Evolutionary conservation across 768 basidiomycete genomes (phyloP).

Genomic region (Kwoniella newhampshirensis): DNA sequence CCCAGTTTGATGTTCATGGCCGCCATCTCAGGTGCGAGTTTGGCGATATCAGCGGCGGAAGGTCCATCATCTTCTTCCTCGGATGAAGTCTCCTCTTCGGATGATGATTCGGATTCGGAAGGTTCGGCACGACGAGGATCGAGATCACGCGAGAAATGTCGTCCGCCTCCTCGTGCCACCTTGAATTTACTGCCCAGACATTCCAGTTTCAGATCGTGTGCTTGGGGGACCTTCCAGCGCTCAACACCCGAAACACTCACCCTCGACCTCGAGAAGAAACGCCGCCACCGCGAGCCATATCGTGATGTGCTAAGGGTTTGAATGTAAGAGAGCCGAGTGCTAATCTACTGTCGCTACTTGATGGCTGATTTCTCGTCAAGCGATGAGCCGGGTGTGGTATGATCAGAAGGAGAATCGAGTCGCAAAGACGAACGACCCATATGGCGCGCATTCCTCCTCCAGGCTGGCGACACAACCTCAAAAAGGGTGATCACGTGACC

Average conservation of each 20-base stretch:
- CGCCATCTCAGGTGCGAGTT: slow-evolving; percentile 46
- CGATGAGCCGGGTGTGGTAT: too few relatives aligned
- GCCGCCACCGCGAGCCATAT: slow-evolving; percentile 46
- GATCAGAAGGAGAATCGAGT: too few relatives aligned
- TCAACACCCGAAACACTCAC: slow-evolving; percentile 25
- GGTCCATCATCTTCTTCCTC: slow-evolving; percentile 55
- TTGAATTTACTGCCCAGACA: slow-evolving; percentile 65
- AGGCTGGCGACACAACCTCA: too few relatives aligned
- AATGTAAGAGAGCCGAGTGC: too few relatives aligned
- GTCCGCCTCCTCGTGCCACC: slow-evolving; percentile 81
- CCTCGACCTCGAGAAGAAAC: slow-evolving; percentile 48
- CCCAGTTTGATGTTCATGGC: slow-evolving; percentile 47
- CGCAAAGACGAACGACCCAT: too few relatives aligned
- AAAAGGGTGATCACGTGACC: too few relatives aligned
- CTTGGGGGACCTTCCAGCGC: not conserved
- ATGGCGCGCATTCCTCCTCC: too few relatives aligned
- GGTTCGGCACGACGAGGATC: slow-evolving; percentile 28
- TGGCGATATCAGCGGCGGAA: slow-evolving; percentile 53
- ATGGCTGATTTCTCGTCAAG: too few relatives aligned
- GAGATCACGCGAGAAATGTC: slow-evolving; percentile 68
- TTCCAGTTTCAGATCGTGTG: not conserved
- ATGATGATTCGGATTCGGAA: slow-evolving; percentile 11
- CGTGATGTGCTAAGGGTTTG: slow-evolving; percentile 7
- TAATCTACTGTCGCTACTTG: too few relatives aligned
- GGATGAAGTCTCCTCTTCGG: slow-evolving; percentile 33